Evolutionary conservation across 164 flowering plant genomes (phyloP).

Genomic region (grape (Vitis vinifera)): DNA sequence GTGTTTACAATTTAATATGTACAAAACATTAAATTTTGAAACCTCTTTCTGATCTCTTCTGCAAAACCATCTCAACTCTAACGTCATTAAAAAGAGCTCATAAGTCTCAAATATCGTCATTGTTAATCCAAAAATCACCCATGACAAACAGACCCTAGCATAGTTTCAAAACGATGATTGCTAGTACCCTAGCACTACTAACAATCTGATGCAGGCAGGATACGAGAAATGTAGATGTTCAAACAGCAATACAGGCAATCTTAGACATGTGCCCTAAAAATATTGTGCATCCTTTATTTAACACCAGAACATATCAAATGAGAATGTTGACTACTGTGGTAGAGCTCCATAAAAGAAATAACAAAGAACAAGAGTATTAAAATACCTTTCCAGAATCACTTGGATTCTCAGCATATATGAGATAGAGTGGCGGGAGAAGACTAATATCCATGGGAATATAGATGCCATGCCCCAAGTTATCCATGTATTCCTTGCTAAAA

Average conservation of each 20-base stretch:
- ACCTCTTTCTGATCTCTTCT: too few relatives aligned
- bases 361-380: neutral
- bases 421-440: conserved; percentile 84
- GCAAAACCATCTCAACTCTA: too few relatives aligned
- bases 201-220: neutral
- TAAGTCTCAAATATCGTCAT: too few relatives aligned
- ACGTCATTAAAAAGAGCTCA: too few relatives aligned
- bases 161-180: too few relatives aligned
- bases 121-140: too few relatives aligned
- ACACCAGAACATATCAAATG: neutral
- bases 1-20: too few relatives aligned
- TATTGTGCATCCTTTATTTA: neutral
- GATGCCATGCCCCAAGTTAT: conserved; percentile 75
- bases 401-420: conserved; percentile 95
- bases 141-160: too few relatives aligned
- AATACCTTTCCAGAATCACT: conserved; percentile 97
- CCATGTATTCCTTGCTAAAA: conserved; percentile 76
- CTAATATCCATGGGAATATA: conserved; percentile 72
- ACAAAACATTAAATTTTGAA: too few relatives aligned
- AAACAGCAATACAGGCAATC: neutral
- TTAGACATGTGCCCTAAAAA: neutral
- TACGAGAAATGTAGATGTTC: neutral
- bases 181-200: neutral
- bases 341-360: neutral
- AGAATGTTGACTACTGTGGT: neutral